These are phyloP conservation scores for Cryptococcus sp. DNA, from an alignment of 1,284 basidiomycete species.

Conservation along the genomic window DNA sequence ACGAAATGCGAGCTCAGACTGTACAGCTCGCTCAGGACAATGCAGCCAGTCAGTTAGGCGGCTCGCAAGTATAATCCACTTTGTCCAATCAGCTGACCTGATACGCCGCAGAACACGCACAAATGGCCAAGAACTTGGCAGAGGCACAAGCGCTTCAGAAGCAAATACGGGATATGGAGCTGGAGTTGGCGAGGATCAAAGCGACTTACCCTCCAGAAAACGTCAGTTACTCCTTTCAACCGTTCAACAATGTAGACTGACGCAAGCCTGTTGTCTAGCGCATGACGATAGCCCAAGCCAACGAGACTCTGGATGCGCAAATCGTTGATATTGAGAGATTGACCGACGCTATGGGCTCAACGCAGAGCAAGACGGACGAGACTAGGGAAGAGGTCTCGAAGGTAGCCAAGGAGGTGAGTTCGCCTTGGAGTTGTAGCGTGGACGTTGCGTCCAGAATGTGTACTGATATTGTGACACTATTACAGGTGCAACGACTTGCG, in stretches of 20 bases:
- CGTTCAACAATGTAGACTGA: background rate
- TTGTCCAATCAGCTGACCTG: no score
- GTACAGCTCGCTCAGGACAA: slow-evolving; percentile 46
- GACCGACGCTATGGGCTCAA: slow-evolving; percentile 60
- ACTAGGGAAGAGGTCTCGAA: slow-evolving; percentile 63
- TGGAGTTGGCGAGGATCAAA: slow-evolving; percentile 72
- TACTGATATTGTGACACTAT: background rate
- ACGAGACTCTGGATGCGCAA: slow-evolving; percentile 69
- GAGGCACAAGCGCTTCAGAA: slow-evolving; percentile 66
- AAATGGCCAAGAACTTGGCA: slow-evolving; percentile 53
- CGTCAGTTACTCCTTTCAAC: slow-evolving; percentile 26
- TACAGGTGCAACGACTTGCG: slow-evolving; percentile 63
- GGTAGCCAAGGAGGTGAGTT: slow-evolving; percentile 58
- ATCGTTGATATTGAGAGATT: slow-evolving; percentile 71
- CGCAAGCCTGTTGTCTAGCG: slow-evolving; percentile 56
- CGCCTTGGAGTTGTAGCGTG: background rate
- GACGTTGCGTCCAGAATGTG: background rate
- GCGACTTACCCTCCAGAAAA: slow-evolving; percentile 67
- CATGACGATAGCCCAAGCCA: slow-evolving; percentile 70
- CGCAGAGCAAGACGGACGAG: slow-evolving; percentile 58
- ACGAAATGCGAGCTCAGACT: slow-evolving; percentile 65
- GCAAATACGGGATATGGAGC: slow-evolving; percentile 75
- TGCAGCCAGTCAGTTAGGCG: slow-evolving; percentile 33
- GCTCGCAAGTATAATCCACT: no score
- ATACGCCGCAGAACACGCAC: slow-evolving; percentile 30